phyloP scores from a whole-genome alignment of 176 grass and related monocot genomes.

The Otatea glauca region DNA sequence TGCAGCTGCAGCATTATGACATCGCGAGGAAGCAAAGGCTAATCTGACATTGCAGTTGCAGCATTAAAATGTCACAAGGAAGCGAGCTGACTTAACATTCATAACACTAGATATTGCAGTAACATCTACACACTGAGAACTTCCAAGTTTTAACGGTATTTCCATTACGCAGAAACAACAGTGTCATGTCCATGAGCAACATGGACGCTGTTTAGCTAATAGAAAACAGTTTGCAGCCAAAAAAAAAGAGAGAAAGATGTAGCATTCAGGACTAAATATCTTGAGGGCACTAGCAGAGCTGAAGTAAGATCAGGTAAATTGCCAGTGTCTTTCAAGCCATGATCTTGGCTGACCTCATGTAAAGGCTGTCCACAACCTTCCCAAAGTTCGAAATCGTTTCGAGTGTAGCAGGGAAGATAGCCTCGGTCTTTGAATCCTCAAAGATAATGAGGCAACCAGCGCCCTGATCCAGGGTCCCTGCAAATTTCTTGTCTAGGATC shows the following conservation, averaged over 20 bases:
- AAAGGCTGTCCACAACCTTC: conserved; percentile 81
- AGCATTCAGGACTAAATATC: conserved; percentile 5
- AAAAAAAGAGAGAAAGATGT: not conserved
- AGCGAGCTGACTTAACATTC: too few species aligned
- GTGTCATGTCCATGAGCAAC: not conserved
- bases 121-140: not conserved
- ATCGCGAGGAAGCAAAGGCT: too few species aligned
- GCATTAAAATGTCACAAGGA: too few species aligned
- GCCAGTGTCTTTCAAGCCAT: conserved; percentile 55
- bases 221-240: too few species aligned
- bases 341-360: conserved; percentile 81
- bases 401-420: conserved; percentile 78
- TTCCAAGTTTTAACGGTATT: not conserved
- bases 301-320: not conserved
- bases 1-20: too few species aligned
- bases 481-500: conserved; percentile 90
- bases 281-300: not conserved
- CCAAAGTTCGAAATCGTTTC: conserved; percentile 79
- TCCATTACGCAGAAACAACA: conserved; percentile 25
- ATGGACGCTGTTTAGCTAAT: not conserved
- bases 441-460: conserved; percentile 91
- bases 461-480: conserved; percentile 75
- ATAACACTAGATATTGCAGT: not conserved
- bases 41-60: too few species aligned
- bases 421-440: conserved; percentile 69